A percentile compares a stretch with the other conserved stretches of the same genome.
These are phyloP conservation scores for Cryptococcus maquisensis DNA, from an alignment of 1,284 basidiomycete species.

Conservation along the genomic window DNA sequence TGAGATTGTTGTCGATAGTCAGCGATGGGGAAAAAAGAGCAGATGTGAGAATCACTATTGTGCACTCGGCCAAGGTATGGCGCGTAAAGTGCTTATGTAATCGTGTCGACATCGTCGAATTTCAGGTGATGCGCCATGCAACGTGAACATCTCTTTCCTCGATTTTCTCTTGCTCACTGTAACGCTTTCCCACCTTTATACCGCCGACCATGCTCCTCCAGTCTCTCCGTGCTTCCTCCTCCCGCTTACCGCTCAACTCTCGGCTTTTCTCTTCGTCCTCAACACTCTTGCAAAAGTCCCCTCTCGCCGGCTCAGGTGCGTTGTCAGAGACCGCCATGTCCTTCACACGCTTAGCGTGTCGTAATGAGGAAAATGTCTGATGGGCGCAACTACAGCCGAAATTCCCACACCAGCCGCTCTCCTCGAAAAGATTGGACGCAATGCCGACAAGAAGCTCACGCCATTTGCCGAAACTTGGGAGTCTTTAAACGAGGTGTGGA, in stretches of 20 bases:
- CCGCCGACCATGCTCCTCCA: conserved; percentile 8
- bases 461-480: conserved; percentile 37
- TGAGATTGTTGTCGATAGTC: not conserved
- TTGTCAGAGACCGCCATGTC: not conserved
- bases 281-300: conserved; percentile 22
- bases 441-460: conserved; percentile 38
- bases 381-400: conserved; percentile 16
- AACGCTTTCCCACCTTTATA: not conserved
- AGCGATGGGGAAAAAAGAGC: not conserved
- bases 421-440: conserved; percentile 36
- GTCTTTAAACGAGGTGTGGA: conserved; percentile 31
- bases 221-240: conserved; percentile 15
- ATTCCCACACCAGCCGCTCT: conserved; percentile 30
- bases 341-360: not conserved
- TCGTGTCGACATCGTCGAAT: not conserved
- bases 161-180: too few relatives aligned
- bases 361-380: not conserved
- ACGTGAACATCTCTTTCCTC: too few relatives aligned
- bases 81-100: not conserved
- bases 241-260: conserved; percentile 3
- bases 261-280: conserved; percentile 20
- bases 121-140: too few relatives aligned
- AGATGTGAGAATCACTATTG: not conserved
- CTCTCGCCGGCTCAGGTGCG: conserved; percentile 26
- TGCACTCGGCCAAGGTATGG: too few relatives aligned